Conservation (phyloP, 2,329 filamentous ascomycete genomes). For the Exophiala mesophila region DNA sequence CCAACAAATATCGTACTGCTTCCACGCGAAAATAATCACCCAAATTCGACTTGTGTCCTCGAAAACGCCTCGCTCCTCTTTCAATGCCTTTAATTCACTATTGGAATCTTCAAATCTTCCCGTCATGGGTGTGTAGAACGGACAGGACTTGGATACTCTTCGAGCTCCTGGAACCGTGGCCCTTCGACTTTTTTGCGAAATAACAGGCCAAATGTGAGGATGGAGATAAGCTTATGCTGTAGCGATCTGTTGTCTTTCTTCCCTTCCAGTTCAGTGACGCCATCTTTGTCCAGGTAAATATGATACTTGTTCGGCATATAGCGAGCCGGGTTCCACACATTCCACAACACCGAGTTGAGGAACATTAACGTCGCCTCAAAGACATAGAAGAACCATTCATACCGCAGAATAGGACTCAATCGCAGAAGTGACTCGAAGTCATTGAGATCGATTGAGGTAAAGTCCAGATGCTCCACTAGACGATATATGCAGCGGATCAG, state of each 20-base stretch:
- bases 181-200: neutral
- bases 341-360: constrained; percentile 2
- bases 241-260: neutral
- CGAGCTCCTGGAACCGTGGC: neutral
- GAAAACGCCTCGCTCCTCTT: neutral
- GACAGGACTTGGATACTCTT: neutral
- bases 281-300: constrained; percentile 1
- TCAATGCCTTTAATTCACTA: neutral
- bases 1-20: too few relatives aligned
- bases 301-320: constrained; percentile 1
- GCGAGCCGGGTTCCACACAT: constrained; percentile 1
- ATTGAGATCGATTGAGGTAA: neutral
- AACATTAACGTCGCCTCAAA: constrained; percentile 2
- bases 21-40: too few relatives aligned
- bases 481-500: constrained; percentile 45
- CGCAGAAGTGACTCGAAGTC: neutral
- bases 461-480: constrained; percentile 42
- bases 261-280: neutral
- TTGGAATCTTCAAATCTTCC: neutral
- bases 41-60: too few relatives aligned
- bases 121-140: neutral
- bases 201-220: neutral
- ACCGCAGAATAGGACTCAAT: constrained; percentile 1
- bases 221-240: neutral
- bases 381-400: neutral